Evolutionary conservation across 306 rosid species (phyloP), one percentile per base, ranked within the genome.

Genomic region (Clitoria ternatea): DNA sequence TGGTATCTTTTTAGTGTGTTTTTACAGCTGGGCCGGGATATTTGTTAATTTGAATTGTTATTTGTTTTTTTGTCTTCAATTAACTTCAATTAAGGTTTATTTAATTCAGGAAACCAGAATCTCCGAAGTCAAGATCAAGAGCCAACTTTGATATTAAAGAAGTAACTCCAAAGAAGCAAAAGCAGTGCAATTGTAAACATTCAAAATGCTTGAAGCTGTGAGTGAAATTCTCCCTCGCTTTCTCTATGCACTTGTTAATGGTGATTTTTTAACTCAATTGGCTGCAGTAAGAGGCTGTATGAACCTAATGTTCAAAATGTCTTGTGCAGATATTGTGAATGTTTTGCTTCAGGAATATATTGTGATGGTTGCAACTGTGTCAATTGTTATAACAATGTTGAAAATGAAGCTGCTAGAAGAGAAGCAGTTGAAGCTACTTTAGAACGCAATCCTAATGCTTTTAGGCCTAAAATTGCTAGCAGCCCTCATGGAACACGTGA

Each of bases 391-490:
- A 95, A 95, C 84, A 95, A 95, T 77, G 96, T 91, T 69, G 99
- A 95, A 61, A 91, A 95, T 71, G 99, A 95, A 83, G 91, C 89
- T 74, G 97, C 96, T 30, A 87, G 99, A 65, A 86, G 96, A 70
- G 99, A 95, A 79, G 99, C 99, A 20, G 96, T 95, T 14, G 99
- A 91, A 88, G 92, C 97, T 74, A 95, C 99, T 36, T 85, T 95
- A 74, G 99, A 95, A 81, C 97, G 99, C 15, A 95, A 95, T 81
- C 99, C 97, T 79, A 95, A 95, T 86, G 99, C 99, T 17, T 95
- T 95, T 71, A 87, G 99, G 82, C 99, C 99, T 2, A 95, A 95
- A 87, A 95, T 95, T 80, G 99, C 99, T 0, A 89, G 97, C 86
- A 95, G 99, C 72, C 99, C 99, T 40, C 99, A 91, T 72, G 97